Evolutionary conservation across 768 basidiomycete species (phyloP), one percentile per base, ranked within the genome.

Genomic region (Rhodotorula taiwanensis): DNA sequence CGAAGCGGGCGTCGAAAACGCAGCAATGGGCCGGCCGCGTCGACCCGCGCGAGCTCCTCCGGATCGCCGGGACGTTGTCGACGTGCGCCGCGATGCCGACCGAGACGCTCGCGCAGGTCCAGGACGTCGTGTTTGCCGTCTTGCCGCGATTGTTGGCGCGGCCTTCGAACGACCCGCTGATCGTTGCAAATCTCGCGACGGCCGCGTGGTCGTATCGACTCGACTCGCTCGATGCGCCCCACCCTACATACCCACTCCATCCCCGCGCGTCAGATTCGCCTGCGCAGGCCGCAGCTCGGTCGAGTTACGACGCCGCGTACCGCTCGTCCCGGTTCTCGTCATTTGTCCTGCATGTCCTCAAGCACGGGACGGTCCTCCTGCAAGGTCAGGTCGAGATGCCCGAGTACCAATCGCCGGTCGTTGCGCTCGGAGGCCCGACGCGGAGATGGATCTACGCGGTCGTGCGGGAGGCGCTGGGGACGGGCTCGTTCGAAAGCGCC

Each of bases 181-280:
- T 64, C 23, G 30, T 64, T 30, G 34, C 55, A 16, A 61, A 54
- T 10, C 52, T 69, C 13, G 44, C 59, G 6, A 3, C 20, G 4
- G 60, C 67, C 21, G 67, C 67, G 1, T n/a, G 21, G n/a, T 43
- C 55, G 18, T 69, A 69, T 47, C 25, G 45, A 0, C 59, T 69
- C 15, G 39, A 52, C 1, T 45, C 62, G 16, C 39, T 69, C 51
- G 47, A 60, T 6, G 30, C 21, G 0, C 59, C 59, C 5, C 36
- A 58, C 2, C 43, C 62, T 0, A 21, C 67, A 2, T 69, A 52
- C 39, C 67, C 67, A 4, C 59, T 69, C 6, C 60, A 61, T 30
- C 62, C 67, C 1, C 42, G 15, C 9, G 28, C 55, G 0, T 9
- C 4, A 41, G 67, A 69, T 44, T 15, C 55, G 5, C 62, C 52